Conservation (phyloP, 108 stramenopile genomes). For the Asterionellopsis glacialis region DNA sequence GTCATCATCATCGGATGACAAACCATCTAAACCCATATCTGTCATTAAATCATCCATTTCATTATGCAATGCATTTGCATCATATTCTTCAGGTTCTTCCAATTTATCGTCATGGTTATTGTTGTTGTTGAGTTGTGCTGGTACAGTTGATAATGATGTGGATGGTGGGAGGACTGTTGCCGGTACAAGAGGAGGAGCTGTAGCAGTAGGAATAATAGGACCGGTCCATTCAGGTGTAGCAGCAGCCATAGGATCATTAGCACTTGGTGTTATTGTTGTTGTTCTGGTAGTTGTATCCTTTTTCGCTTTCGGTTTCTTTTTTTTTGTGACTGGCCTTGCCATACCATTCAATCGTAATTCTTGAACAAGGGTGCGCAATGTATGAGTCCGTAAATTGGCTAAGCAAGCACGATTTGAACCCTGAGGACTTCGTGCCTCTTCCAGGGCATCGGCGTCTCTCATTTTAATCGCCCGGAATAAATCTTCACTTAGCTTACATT, state of each 20-base stretch:
- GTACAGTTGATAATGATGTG: too few species aligned
- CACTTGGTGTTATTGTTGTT: background rate
- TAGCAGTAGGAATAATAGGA: too few species aligned
- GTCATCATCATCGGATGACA: conserved; percentile 13
- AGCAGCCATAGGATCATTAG: too few species aligned
- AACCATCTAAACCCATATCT: conserved; percentile 27
- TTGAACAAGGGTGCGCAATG: conserved; percentile 42
- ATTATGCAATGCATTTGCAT: conserved; percentile 24
- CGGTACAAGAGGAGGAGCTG: too few species aligned
- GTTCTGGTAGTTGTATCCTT: background rate
- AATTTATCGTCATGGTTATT: conserved; percentile 1
- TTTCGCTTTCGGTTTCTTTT: background rate
- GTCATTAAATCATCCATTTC: conserved; percentile 51
- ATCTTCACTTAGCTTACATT: conserved; percentile 88
- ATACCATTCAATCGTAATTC: conserved; percentile 67
- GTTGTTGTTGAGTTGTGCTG: too few species aligned
- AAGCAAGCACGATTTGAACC: conserved; percentile 61
- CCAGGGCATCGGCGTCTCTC: conserved; percentile 69
- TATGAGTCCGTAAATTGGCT: conserved; percentile 52
- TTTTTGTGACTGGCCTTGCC: conserved; percentile 26
- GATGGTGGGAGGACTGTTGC: too few species aligned
- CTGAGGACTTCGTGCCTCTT: conserved; percentile 47
- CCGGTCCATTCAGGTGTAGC: too few species aligned
- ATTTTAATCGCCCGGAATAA: conserved; percentile 72
- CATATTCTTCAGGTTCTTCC: conserved; percentile 19